Evolutionary conservation across 2,329 filamentous ascomycete species (phyloP).

Genomic region (Macrophomina phaseolina): DNA sequence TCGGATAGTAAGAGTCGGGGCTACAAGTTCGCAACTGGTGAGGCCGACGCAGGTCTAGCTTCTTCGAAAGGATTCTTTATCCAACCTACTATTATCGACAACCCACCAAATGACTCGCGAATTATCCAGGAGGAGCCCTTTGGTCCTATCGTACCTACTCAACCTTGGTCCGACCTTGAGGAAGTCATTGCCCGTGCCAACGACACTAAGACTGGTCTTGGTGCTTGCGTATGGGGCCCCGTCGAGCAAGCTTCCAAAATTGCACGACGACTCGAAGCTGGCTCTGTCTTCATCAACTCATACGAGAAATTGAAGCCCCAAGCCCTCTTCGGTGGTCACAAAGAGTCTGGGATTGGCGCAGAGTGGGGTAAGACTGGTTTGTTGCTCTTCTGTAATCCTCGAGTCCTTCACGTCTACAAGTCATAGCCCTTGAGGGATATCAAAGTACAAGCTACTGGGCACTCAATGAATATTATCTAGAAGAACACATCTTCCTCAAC

Average conservation of each 20-base stretch:
- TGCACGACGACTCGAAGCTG: conserved; percentile 57
- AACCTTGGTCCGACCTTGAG: neutral
- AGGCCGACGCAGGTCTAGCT: conserved; percentile 47
- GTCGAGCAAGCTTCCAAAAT: conserved; percentile 57
- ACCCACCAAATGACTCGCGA: conserved; percentile 57
- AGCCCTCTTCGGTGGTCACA: conserved; percentile 67
- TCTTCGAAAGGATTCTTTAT: too few species aligned
- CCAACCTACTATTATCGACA: conserved; percentile 60
- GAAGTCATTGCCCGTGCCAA: conserved; percentile 52
- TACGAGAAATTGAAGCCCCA: conserved; percentile 39
- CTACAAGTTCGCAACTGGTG: neutral
- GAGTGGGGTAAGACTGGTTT: conserved; percentile 66
- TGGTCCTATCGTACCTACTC: conserved; percentile 36
- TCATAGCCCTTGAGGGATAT: too few species aligned
- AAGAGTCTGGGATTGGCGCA: conserved; percentile 65
- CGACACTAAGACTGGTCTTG: conserved; percentile 51
- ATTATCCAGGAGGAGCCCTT: conserved; percentile 64
- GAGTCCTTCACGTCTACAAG: neutral
- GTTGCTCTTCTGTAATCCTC: neutral
- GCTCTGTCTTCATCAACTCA: conserved; percentile 62
- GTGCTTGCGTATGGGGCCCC: conserved; percentile 56
- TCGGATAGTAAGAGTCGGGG: conserved; percentile 40
- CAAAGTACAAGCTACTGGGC: too few species aligned
- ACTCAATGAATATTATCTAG: too few species aligned
- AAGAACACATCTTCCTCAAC: too few species aligned